Base-by-base conservation (phyloP, 2,329 filamentous ascomycete genomes). In the Thelonectria blattea region DNA sequence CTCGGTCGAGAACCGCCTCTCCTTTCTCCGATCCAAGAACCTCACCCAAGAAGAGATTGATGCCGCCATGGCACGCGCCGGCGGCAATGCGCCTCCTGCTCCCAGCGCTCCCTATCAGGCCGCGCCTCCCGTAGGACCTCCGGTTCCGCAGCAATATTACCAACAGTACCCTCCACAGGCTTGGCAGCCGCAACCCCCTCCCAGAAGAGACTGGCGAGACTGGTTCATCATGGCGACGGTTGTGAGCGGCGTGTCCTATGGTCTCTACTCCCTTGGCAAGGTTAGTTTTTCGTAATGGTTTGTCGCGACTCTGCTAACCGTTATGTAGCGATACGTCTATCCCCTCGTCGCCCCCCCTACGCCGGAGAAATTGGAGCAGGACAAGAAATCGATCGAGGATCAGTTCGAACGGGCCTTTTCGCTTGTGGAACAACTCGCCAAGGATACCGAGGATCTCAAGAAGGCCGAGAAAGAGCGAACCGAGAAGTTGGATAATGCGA, bases 221-320 rank as follows among this genome's bases (percentile, higher is more conserved):
- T 98, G 93, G 91, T 99, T 99, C 78, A 98, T 99, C 77, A 97
- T 98, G 92, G 95, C 95, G 8, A 99, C 95, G 0, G 91, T 98
- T 12, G 90, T 96, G 64, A 90, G 93, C 58, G 92, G 93, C 50
- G 89, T 97, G 18, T 85, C 92, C 41, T 98, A 97, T 72, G 94
- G 93, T 0, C 78, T 97, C 20, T 99, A 95, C 74, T 86, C 89
- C 65, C 85, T 97, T 15, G 91, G 93, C 62, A 96, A 96, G 86
- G 91, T 92, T 80, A 39, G 74, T 57, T 47, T 32, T 46, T 8
- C 24, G n/a, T 6, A 12, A 56, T 32, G 11, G 30, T 14, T n/a
- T 24, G n/a, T 27, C 24, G 41, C 18, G n/a, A 43, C n/a, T 37
- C 34, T 24, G 22, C 68, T 78, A 60, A 78, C 64, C 41, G 30